Conservation (phyloP, 2,329 filamentous ascomycete species). For the Aspergillus pseudonomiae region DNA sequence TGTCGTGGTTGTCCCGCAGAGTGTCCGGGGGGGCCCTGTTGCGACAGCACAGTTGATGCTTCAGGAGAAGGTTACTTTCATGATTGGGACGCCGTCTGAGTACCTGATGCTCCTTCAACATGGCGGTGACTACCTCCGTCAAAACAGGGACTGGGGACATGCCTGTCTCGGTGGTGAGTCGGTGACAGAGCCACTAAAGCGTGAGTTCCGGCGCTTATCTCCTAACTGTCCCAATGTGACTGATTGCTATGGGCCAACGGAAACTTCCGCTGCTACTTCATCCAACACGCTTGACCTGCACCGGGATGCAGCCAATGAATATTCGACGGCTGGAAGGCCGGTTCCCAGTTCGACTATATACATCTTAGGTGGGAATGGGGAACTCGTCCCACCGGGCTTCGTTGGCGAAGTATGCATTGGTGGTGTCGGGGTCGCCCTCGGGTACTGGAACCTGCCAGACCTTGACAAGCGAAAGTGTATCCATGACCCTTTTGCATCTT, state of each 20-base stretch:
- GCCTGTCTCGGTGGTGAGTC: slow-evolving; percentile 26
- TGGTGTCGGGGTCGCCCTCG: slow-evolving; percentile 28
- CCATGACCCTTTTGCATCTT: slow-evolving; percentile 9
- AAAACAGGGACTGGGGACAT: slow-evolving; percentile 19
- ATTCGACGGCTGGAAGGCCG: slow-evolving; percentile 7
- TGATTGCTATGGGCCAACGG: slow-evolving; percentile 23
- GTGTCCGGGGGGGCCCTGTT: slow-evolving; percentile 23
- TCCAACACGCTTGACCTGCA: background rate
- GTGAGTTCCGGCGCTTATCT: background rate
- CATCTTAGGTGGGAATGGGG: slow-evolving; percentile 39
- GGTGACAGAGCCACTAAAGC: slow-evolving; percentile 1
- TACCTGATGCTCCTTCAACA: slow-evolving; percentile 21
- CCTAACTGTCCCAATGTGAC: background rate
- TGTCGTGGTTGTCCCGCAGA: slow-evolving; percentile 18
- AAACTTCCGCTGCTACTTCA: slow-evolving; percentile 19
- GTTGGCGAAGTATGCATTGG: slow-evolving; percentile 49
- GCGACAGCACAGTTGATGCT: slow-evolving; percentile 20
- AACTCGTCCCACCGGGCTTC: slow-evolving; percentile 43
- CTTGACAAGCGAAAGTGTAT: slow-evolving; percentile 15
- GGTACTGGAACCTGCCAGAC: slow-evolving; percentile 22
- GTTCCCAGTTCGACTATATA: slow-evolving; percentile 42
- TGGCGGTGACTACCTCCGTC: slow-evolving; percentile 16
- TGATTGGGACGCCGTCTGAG: slow-evolving; percentile 26
- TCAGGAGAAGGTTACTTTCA: slow-evolving; percentile 22
- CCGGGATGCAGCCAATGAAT: background rate